phyloP scores from a whole-genome alignment of 2,329 filamentous ascomycete species.

The Huntiella moniliformis region DNA sequence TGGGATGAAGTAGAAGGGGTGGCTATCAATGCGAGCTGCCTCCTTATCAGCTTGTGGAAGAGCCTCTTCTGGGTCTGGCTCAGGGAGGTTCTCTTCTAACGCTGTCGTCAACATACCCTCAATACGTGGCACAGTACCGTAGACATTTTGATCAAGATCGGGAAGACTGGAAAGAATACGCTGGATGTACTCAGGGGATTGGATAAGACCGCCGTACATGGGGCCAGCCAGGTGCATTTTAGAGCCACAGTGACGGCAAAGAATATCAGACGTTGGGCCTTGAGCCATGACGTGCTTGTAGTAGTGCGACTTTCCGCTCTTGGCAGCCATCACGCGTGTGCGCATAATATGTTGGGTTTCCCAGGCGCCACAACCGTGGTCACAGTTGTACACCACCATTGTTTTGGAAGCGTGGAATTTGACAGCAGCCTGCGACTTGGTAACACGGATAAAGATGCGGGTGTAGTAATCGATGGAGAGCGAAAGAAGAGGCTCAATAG shows the following conservation, averaged over 20 bases:
- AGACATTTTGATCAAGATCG: slow-evolving; percentile 45
- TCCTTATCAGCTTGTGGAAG: slow-evolving; percentile 25
- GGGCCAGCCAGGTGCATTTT: slow-evolving; percentile 80
- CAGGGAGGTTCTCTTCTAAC: slow-evolving; percentile 47
- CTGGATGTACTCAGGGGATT: slow-evolving; percentile 67
- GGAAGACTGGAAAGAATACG: slow-evolving; percentile 58
- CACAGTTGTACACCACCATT: slow-evolving; percentile 85
- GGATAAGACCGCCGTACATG: slow-evolving; percentile 84
- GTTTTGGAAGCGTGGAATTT: slow-evolving; percentile 83
- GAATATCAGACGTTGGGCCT: slow-evolving; percentile 45
- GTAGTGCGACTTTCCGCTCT: slow-evolving; percentile 48
- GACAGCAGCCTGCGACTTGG: slow-evolving; percentile 63
- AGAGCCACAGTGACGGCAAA: slow-evolving; percentile 67
- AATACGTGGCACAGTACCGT: slow-evolving; percentile 63
- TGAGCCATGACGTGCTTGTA: slow-evolving; percentile 64
- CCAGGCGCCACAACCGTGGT: slow-evolving; percentile 82
- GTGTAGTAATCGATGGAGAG: slow-evolving; percentile 94
- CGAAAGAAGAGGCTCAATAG: slow-evolving; percentile 78
- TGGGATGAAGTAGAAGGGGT: slow-evolving; percentile 76
- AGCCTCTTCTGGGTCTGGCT: slow-evolving; percentile 19
- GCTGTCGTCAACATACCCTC: slow-evolving; percentile 85
- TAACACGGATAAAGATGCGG: slow-evolving; percentile 69
- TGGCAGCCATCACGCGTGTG: slow-evolving; percentile 47
- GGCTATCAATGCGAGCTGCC: slow-evolving; percentile 47
- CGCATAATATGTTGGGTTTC: slow-evolving; percentile 59